Evolutionary conservation across 306 rosid genomes (phyloP), one percentile per base, ranked within the genome.

Genomic region (Pyrus pyrifolia): DNA sequence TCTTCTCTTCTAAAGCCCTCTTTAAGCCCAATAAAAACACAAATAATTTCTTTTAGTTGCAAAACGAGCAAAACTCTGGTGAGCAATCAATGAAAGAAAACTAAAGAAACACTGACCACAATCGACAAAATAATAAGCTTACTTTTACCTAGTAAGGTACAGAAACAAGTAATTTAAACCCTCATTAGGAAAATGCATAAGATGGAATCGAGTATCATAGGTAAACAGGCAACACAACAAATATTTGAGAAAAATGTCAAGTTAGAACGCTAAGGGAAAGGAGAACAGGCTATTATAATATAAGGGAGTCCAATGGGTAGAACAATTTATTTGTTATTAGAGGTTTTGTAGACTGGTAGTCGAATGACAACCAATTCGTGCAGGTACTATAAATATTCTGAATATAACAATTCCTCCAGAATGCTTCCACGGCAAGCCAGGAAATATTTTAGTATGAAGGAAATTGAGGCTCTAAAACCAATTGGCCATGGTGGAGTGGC

Each of bases 1-100:
- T 95, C 81, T 84, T 84, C 76, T 92, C 98, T 86, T 90, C 98
- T 68, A 95, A 79, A 76, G 93, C 91, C 85, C 89, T 95, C 97
- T 93, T 80, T 61, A 72, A 71, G 82, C 30, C 79, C 70, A 81
- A 73, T 35, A 15, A 5, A 49, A 8, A 8, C 44, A 15, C 8
- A 42, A 51, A 11, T 53, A 27, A 73, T n/a, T 21, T 15, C 73
- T 81, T 40, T 85, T 33, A 65, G 53, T 53, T 68, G 38, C 42
- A 66, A 30, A 68, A 14, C 42, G 10, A 72, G 64, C 72, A 18
- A 65, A 25, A 21, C 18, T 70, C 19, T 51, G 67, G 19, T 6
- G 62, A 22, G 64, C 33, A 57, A 27, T 58, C 46, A 52, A 65
- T 12, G 69, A 69, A 81, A 68, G 21, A 53, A 40, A 68, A 63